phyloP scores from a whole-genome alignment of 2,329 filamentous ascomycete species.

The Seiridium cupressi region DNA sequence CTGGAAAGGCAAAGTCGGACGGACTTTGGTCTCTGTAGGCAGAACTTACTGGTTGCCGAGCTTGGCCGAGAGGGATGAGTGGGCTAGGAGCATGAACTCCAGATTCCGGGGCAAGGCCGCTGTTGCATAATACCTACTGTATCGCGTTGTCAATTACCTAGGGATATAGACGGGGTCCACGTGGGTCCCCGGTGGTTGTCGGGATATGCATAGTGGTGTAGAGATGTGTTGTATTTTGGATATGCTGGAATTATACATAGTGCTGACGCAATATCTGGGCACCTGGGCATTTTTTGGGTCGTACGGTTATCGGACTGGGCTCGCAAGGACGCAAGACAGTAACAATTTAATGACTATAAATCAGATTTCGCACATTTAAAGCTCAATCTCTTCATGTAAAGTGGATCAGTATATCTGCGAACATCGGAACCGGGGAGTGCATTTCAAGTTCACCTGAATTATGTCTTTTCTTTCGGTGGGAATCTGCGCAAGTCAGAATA shows the following conservation, averaged over 20 bases:
- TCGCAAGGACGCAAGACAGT: too few species aligned
- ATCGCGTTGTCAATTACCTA: too few species aligned
- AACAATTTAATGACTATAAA: too few species aligned
- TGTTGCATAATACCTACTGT: background rate
- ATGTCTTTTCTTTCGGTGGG: too few species aligned
- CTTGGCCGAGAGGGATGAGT: conserved; percentile 61
- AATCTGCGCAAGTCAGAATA: too few species aligned
- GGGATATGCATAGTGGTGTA: background rate
- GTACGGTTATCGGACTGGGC: background rate
- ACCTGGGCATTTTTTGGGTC: background rate
- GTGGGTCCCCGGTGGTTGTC: background rate
- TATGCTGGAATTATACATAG: background rate
- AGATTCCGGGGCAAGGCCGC: conserved; percentile 44
- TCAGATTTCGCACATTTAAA: too few species aligned
- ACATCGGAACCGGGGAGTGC: too few species aligned
- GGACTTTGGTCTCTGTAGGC: conserved; percentile 72
- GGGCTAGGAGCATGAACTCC: conserved; percentile 61
- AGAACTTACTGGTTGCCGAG: conserved; percentile 80
- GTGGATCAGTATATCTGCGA: too few species aligned
- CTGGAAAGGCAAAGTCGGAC: conserved; percentile 76
- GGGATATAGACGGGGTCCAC: background rate
- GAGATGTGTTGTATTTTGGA: background rate
- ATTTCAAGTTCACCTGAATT: too few species aligned
- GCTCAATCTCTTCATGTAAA: too few species aligned
- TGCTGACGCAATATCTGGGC: background rate